Percentiles rank a stretch among this genome's conserved stretches.
These are phyloP conservation scores for Globisporangium echinulatum DNA, from an alignment of 352 stramenopile species.

Conservation along the genomic window DNA sequence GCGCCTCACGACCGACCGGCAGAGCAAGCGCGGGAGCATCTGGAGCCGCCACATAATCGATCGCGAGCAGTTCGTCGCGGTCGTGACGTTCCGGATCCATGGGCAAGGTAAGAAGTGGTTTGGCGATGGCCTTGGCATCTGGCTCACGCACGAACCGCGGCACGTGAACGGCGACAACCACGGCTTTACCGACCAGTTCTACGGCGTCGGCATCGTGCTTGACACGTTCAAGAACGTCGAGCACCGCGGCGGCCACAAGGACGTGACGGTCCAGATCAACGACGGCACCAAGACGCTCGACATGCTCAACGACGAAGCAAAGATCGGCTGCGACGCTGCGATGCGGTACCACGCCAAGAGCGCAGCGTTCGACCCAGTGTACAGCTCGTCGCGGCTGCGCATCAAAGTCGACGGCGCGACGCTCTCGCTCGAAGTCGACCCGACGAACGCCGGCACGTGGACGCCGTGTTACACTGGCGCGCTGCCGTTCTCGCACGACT, in stretches of 20 bases:
- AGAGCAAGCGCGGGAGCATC: constrained; percentile 75
- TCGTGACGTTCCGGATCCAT: constrained; percentile 75
- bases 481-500: constrained; percentile 61
- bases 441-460: constrained; percentile 48
- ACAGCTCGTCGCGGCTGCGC: constrained; percentile 58
- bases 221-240: constrained; percentile 82
- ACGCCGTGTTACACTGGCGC: constrained; percentile 55
- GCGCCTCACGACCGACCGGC: constrained; percentile 67
- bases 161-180: constrained; percentile 66
- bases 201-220: constrained; percentile 63
- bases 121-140: constrained; percentile 67
- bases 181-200: constrained; percentile 66
- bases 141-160: constrained; percentile 53
- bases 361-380: constrained; percentile 63
- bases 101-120: constrained; percentile 76
- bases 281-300: constrained; percentile 67
- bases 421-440: constrained; percentile 60
- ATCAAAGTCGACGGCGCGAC: constrained; percentile 51
- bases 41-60: constrained; percentile 48
- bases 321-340: constrained; percentile 66
- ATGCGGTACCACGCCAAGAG: constrained; percentile 74
- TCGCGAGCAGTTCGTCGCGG: constrained; percentile 41
- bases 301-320: constrained; percentile 60
- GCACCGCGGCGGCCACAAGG: constrained; percentile 72
- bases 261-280: constrained; percentile 76